Base-by-base conservation (phyloP, 2,329 filamentous ascomycete species). In the Tolypocladium cylindrosporum region DNA sequence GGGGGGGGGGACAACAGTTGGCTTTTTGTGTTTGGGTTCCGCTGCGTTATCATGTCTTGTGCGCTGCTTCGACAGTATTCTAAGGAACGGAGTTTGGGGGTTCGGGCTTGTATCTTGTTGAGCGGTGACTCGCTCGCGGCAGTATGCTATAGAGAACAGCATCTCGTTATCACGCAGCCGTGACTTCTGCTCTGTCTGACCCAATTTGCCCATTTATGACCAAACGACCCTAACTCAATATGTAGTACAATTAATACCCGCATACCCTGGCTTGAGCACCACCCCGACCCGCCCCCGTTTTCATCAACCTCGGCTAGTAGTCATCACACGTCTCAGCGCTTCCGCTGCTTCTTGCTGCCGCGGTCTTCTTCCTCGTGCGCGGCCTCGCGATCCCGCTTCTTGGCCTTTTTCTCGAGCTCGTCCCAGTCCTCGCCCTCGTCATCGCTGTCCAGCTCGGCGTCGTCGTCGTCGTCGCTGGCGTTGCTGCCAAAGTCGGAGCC, bases 401-500 rank as follows among this genome's bases (percentile, higher is more conserved):
- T 90, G 3, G 88, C 92, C 79, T 96, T 96, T 73, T 87, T 87
- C 77, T 97, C 93, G 59, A 97, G 72, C 73, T 95, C 91, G 70
- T 97, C 92, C 93, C 93, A 97, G 68, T 95, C 90, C 71, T 97
- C 89, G 54, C 89, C 88, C 62, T 86, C 89, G 14, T 90, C 88
- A 8, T 92, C 89, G 50, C 83, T 84, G 58, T 73, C 72, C 21
- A 83, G 79, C 24, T 89, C 88, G 54, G 81, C 85, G 39, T 75
- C 72, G 13, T 69, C 89, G 37, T 91, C 93, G 62, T 93, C 89
- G 2, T 87, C 89, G 27, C 84, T 89, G 1, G 88, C 89, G 67
- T 96, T 92, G 68, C 93, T 93, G 67, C 96, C 92, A 69, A 94
- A 97, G 61, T 97, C 92, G 24, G 89, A 94, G 59, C 91, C 94